phyloP scores from a whole-genome alignment of 441 rosid species.

The Arabidopsis lyrata region DNA sequence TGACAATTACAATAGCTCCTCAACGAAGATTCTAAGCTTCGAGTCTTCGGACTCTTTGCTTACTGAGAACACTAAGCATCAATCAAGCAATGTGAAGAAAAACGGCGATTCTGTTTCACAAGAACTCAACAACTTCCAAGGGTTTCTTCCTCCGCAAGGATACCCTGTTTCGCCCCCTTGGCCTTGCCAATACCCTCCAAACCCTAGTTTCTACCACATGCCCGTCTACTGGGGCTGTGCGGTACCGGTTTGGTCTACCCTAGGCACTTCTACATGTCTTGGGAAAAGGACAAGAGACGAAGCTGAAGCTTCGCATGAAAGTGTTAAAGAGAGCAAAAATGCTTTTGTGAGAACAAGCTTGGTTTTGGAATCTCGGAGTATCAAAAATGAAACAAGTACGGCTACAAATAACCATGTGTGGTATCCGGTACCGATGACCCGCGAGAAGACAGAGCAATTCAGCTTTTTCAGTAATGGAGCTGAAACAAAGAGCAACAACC shows the following conservation, averaged over 20 bases:
- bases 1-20: conserved; percentile 38
- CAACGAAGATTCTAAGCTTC: conserved; percentile 42
- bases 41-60: conserved; percentile 26
- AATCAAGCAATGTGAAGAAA: conserved; percentile 32
- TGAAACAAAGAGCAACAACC: conserved; percentile 31
- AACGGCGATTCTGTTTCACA: conserved; percentile 21
- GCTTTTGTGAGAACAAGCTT: conserved; percentile 39
- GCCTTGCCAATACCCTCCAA: conserved; percentile 49
- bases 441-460: conserved; percentile 38
- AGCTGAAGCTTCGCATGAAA: conserved; percentile 23
- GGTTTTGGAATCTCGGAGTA: conserved; percentile 38
- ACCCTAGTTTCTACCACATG: conserved; percentile 47
- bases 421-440: conserved; percentile 44
- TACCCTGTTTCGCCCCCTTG: conserved; percentile 44
- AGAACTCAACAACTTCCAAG: conserved; percentile 33
- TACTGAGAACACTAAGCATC: conserved; percentile 37
- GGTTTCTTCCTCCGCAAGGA: conserved; percentile 43
- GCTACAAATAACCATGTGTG: conserved; percentile 46
- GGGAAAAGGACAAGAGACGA: conserved; percentile 58
- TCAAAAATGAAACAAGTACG: conserved; percentile 20
- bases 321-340: conserved; percentile 33
- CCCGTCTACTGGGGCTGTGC: conserved; percentile 49
- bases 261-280: conserved; percentile 40
- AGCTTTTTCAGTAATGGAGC: conserved; percentile 26
- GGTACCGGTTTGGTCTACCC: conserved; percentile 44